These are phyloP conservation scores for Austropuccinia psidii DNA, from an alignment of 1,284 basidiomycete species.

Conservation along the genomic window DNA sequence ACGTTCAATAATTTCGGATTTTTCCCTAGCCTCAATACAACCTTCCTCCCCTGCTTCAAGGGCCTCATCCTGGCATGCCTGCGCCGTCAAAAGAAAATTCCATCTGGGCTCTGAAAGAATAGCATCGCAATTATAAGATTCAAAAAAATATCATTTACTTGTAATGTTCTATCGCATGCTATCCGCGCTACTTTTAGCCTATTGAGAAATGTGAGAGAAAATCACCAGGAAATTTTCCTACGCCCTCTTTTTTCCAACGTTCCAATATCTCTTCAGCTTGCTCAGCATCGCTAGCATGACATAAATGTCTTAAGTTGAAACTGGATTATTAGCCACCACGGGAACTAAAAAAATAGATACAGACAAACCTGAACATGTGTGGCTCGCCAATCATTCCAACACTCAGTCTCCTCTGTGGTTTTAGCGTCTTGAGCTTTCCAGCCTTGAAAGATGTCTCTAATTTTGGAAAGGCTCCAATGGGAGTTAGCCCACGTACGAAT, in stretches of 20 bases:
- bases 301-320: slow-evolving; percentile 61
- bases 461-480: slow-evolving; percentile 1
- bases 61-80: neutral
- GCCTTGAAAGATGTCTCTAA: neutral
- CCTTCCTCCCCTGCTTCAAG: neutral
- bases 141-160: neutral
- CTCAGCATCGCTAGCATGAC: slow-evolving; percentile 86
- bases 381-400: slow-evolving; percentile 31
- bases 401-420: slow-evolving; percentile 5
- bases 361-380: slow-evolving; percentile 23
- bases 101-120: neutral
- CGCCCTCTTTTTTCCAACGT: slow-evolving; percentile 80
- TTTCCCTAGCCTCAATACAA: neutral
- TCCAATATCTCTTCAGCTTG: slow-evolving; percentile 80
- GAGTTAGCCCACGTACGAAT: too few relatives aligned
- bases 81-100: neutral
- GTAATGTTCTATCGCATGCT: neutral
- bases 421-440: neutral
- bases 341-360: neutral
- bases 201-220: slow-evolving; percentile 30
- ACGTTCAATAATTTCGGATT: neutral
- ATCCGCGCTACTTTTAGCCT: too few relatives aligned
- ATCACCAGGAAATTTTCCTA: slow-evolving; percentile 81
- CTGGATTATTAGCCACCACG: neutral
- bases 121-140: neutral